Base-by-base conservation (phyloP, 176 grass and related monocot genomes). In the Avena insularis region DNA sequence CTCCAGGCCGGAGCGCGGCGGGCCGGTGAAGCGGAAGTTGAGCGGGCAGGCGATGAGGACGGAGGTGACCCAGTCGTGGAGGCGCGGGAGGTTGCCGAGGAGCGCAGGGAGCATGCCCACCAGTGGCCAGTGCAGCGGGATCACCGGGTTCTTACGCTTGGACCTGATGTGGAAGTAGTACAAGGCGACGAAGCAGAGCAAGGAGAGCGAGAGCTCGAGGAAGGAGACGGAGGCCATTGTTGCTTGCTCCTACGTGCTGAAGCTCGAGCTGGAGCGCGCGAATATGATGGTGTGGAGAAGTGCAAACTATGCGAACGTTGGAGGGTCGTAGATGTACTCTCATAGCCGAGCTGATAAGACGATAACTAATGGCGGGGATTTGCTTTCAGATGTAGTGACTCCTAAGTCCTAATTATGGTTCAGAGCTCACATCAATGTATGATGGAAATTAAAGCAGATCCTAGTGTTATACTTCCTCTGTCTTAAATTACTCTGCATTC, bases 71-170 rank as follows among this genome's bases (percentile, higher is more conserved):
- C 95, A 97, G 1, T 85, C 89, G 47, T 97, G 93, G 69, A 97
- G 71, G 67, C 68, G 15, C 75, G 78, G 56, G 25, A 91, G 58
- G 75, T 93, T 91, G 43, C 3, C 43, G n/a, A 93, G 73, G 35
- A 97, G 83, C 0, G 47, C 85, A 0, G 95, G 93, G 8, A 97
- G 83, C 95, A 97, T 97, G 64, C 95, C 95, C 17, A 90, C 38
- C 45, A 94, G 1, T 0, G 95, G 95, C 90, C 90, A 97, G n/a
- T 91, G 73, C 43, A 91, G 74, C 0, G 92, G 95, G 74, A 91
- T 20, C 16, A 5, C 70, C 0, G 80, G 71, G 61, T 90, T 86
- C 78, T 86, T 88, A 17, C 69, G 68, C 79, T 79, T 92, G 6
- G 73, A 84, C 11, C 35, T 56, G 53, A 65, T 61, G 74, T 86